phyloP scores from a whole-genome alignment of 208 protist species.

The Leishmania arabica region DNA sequence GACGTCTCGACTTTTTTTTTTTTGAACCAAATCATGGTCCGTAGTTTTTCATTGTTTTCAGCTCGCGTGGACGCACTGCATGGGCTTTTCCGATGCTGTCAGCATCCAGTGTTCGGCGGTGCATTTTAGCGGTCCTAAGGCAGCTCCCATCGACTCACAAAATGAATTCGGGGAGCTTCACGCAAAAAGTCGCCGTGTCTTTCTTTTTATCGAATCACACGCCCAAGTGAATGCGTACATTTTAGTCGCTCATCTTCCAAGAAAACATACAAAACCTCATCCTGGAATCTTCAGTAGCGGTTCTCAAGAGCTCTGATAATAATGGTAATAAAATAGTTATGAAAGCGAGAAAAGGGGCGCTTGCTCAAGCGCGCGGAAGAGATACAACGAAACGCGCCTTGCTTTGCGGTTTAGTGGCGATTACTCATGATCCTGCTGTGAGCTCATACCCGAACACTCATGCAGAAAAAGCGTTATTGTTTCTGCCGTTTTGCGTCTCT shows the following conservation, averaged over 20 bases:
- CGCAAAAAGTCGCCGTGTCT: neutral
- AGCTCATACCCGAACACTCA: neutral
- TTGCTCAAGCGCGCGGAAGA: neutral
- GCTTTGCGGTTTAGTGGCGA: neutral
- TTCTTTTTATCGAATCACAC: neutral
- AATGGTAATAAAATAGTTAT: neutral
- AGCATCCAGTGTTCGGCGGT: neutral
- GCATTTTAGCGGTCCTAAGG: neutral
- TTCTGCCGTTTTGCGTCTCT: neutral
- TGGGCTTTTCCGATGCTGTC: neutral
- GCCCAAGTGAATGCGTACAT: neutral
- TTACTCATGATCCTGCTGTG: neutral
- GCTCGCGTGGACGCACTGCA: neutral
- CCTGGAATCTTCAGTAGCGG: neutral
- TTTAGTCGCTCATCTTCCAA: neutral
- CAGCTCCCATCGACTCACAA: neutral
- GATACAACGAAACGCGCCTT: neutral
- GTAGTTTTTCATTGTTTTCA: neutral
- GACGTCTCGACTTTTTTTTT: neutral
- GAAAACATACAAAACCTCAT: neutral
- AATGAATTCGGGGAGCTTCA: neutral
- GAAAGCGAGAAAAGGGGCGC: neutral
- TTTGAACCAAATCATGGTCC: neutral
- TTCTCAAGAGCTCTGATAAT: neutral
- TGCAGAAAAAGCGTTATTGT: neutral